Evolutionary conservation across 139 green algal genomes (phyloP).

Genomic region (Tetradesmus lagerheimii): DNA sequence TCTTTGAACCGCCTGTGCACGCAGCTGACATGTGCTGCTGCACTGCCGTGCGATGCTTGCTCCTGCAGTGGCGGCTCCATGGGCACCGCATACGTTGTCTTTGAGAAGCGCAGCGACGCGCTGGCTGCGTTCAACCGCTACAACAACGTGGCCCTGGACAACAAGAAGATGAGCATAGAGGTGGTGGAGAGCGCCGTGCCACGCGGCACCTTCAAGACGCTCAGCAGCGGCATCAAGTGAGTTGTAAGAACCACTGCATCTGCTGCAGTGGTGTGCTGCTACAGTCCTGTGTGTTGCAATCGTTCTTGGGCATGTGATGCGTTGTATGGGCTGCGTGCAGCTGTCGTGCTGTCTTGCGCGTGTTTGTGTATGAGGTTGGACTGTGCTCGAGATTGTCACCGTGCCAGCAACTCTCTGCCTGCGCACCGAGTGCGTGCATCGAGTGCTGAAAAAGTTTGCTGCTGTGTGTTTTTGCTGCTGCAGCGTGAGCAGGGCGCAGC

Average conservation of each 20-base stretch:
- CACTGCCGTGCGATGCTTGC: no score
- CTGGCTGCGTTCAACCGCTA: slow-evolving; percentile 63
- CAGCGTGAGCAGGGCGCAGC: slow-evolving; percentile 16
- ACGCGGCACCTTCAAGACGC: slow-evolving; percentile 44
- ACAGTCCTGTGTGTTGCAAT: neutral
- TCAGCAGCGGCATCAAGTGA: slow-evolving; percentile 63
- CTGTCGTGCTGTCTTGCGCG: no score
- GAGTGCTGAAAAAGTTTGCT: neutral
- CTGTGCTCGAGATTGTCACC: no score
- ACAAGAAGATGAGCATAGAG: slow-evolving; percentile 69
- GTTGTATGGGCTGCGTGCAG: no score
- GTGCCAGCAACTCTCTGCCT: neutral
- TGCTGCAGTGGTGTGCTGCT: neutral
- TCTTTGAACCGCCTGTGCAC: no score
- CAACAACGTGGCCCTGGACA: slow-evolving; percentile 72
- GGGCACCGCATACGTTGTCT: slow-evolving; percentile 67
- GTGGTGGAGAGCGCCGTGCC: slow-evolving; percentile 56
- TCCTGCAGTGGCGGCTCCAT: slow-evolving; percentile 59
- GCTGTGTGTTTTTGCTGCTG: neutral
- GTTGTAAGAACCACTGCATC: no score
- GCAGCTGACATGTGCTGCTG: neutral
- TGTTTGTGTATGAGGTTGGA: no score
- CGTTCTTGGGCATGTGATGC: no score
- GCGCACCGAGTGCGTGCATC: no score
- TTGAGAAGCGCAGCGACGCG: slow-evolving; percentile 51